Evolutionary conservation across 345 rosid genomes (phyloP).

Genomic region (Noccaea bulbosa): DNA sequence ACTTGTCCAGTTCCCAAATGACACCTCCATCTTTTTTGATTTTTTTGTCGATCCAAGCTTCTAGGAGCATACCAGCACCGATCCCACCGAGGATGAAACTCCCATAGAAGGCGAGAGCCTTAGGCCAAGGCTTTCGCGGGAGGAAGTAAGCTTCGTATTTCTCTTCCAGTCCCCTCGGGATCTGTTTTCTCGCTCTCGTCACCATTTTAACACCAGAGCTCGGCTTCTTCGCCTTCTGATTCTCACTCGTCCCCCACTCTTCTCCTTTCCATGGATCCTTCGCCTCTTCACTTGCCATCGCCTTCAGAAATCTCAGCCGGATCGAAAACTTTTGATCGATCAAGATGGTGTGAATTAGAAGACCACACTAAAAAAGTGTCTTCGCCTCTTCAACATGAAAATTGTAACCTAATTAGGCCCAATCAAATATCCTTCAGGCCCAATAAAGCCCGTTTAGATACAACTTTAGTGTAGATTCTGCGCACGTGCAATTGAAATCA

Average conservation of each 20-base stretch:
- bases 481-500: not conserved
- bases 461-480: not conserved
- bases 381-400: not conserved
- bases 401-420: not conserved
- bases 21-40: slow-evolving; percentile 57
- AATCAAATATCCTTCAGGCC: not conserved
- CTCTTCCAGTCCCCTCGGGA: slow-evolving; percentile 78
- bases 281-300: slow-evolving; percentile 62
- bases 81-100: slow-evolving; percentile 82
- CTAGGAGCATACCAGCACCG: slow-evolving; percentile 87
- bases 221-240: slow-evolving; percentile 67
- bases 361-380: not conserved
- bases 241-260: slow-evolving; percentile 77
- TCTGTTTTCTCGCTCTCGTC: slow-evolving; percentile 60
- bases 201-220: slow-evolving; percentile 50
- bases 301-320: not conserved
- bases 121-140: slow-evolving; percentile 66
- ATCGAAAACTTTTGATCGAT: not conserved
- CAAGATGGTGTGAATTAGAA: not conserved
- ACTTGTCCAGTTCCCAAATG: slow-evolving; percentile 46
- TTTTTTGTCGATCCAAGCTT: slow-evolving; percentile 87
- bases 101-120: slow-evolving; percentile 71
- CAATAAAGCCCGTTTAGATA: not conserved
- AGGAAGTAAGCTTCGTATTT: slow-evolving; percentile 92
- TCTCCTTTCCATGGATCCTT: slow-evolving; percentile 90